Evolutionary conservation across 371 early-diverging fungal genomes (phyloP).

Genomic region (Smittium culicis): DNA sequence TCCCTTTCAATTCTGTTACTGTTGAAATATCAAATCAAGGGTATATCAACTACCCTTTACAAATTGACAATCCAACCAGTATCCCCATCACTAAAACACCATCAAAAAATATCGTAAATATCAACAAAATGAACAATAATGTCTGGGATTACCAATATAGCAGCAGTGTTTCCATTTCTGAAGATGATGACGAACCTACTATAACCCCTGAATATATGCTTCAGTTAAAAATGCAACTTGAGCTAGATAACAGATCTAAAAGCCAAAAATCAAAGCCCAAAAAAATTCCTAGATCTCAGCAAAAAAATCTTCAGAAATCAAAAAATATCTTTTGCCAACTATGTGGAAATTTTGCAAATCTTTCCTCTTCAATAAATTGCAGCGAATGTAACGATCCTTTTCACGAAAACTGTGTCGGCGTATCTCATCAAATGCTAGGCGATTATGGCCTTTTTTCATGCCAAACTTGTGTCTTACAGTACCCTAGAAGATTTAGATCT

Average conservation of each 20-base stretch:
- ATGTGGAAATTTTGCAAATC: constrained; percentile 4
- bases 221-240: neutral
- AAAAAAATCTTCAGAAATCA: neutral
- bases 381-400: constrained; percentile 7
- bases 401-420: constrained; percentile 8
- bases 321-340: constrained; percentile 9
- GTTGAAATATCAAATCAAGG: too few relatives aligned
- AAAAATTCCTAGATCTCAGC: neutral
- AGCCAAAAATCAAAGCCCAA: neutral
- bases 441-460: constrained; percentile 15
- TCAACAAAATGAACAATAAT: neutral
- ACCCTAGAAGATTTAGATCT: constrained; percentile 18
- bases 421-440: neutral
- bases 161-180: neutral
- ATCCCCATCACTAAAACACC: too few relatives aligned
- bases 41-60: too few relatives aligned
- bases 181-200: neutral
- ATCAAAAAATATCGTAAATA: too few relatives aligned
- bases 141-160: neutral
- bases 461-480: constrained; percentile 17
- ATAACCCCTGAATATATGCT: neutral
- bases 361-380: neutral
- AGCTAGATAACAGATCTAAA: neutral
- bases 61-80: too few relatives aligned
- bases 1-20: too few relatives aligned